Evolutionary conservation across 805 yeast genomes (phyloP).

Genomic region (Limtongia smithiae): DNA sequence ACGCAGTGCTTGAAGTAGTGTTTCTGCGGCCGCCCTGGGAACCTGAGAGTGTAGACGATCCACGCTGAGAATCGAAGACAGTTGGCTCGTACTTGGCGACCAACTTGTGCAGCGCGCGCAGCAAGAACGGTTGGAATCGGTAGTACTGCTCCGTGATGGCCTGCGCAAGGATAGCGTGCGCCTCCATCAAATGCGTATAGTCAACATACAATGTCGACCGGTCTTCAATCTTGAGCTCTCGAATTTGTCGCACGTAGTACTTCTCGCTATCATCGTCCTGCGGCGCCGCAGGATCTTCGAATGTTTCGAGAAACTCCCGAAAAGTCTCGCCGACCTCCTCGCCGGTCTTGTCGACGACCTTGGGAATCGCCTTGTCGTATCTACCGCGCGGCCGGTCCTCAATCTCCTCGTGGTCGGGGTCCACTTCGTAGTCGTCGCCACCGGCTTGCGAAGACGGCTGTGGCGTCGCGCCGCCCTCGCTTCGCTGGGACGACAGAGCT

Average conservation of each 20-base stretch:
- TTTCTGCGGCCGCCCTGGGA: neutral
- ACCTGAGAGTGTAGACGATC: neutral
- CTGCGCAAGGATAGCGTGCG: constrained; percentile 74
- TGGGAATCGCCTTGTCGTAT: constrained; percentile 55
- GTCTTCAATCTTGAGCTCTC: constrained; percentile 73
- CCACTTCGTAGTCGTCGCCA: constrained; percentile 7
- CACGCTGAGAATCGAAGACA: constrained; percentile 40
- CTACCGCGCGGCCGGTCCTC: constrained; percentile 21
- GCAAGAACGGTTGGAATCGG: constrained; percentile 82
- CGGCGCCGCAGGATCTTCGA: constrained; percentile 42
- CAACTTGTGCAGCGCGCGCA: constrained; percentile 67
- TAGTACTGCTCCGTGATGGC: constrained; percentile 91
- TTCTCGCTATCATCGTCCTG: constrained; percentile 33
- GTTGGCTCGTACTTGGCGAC: constrained; percentile 74
- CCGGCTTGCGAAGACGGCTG: constrained; percentile 2
- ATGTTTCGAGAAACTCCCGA: constrained; percentile 76
- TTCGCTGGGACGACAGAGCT: neutral
- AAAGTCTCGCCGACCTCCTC: constrained; percentile 91
- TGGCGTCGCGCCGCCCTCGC: neutral
- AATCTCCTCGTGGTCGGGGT: constrained; percentile 10
- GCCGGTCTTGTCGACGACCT: constrained; percentile 86
- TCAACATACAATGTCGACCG: constrained; percentile 78
- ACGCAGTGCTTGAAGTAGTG: constrained; percentile 21
- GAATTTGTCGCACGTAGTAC: constrained; percentile 73
- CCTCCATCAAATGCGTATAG: constrained; percentile 67